Base-by-base conservation (phyloP, 2,329 filamentous ascomycete species). In the Cladosporium sp. region DNA sequence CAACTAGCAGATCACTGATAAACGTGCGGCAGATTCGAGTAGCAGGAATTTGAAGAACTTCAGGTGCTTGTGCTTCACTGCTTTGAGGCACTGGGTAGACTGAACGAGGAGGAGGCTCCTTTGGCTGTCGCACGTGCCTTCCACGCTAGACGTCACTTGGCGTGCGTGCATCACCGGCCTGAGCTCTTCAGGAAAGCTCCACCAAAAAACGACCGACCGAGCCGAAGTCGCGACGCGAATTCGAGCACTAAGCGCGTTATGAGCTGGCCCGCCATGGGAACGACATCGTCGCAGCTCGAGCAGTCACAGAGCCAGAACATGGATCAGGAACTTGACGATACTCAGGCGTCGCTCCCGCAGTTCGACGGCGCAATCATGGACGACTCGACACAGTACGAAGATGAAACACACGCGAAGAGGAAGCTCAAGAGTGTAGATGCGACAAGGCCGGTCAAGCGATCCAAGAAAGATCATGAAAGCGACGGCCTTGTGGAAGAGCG, bases 241-340 rank as follows among this genome's bases (percentile, higher is more conserved):
- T 53, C 28, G 20, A 53, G 10, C 37, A 10, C 42, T 35, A 32
- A 32, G 40, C 52, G 40, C 40, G 40, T 37, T n/a, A 45, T 45
- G 42, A 45, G 22, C 42, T 37, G 20, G 35, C 35, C 37, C 34
- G 35, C 47, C 12, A 60, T 60, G 58, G 58, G 58, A 13, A 52
- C 37, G 24, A 40, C 53, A 4, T 60, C 58, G 19, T 60, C 58
- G n/a, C 58, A 60, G 32, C 28, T 50, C 4, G 9, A 32, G 22
- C 52, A 45, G 17, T 50, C 47, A 17, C 48, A 52, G 32, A 28
- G n/a, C 24, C 28, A 58, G 4, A 25, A 53, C 19, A n/a, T 4
- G 28, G 24, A 20, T 19, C 24, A 58, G 45, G 20, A 32, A 57
- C 17, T 25, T 12, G 6, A 53, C 51, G 15, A 54, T 8, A 32